Base-by-base conservation (phyloP, 2,329 filamentous ascomycete genomes). In the Cadophora sp. region DNA sequence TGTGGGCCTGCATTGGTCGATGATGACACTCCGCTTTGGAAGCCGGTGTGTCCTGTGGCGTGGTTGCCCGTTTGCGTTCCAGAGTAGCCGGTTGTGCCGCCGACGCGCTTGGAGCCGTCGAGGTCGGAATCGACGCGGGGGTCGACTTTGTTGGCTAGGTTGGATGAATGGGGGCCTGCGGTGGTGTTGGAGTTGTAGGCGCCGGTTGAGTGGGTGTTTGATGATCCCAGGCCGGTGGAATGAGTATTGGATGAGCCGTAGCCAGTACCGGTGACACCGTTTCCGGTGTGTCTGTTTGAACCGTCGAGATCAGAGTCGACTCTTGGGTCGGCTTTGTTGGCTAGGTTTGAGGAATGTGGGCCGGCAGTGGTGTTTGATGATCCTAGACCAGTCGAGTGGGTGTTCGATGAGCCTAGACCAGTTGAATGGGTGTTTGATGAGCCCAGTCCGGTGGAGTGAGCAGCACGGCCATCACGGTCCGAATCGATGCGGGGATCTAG, bases 91-190 rank as follows among this genome's bases (percentile, higher is more conserved):
- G 61, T 59, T 24, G 62, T 36, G 22, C 51, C 58, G 36, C 55
- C 53, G 3, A 59, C 36, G 11, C 33, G 47, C 16, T 59, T 36
- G 9, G 62, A 59, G 11, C 55, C 43, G 47, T 65, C 53, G 11
- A 39, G 18, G 22, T 66, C 64, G 18, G 24, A 68, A 24, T 68
- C 66, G 18, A 68, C 41, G 59, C 66, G 59, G 48, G 66, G 66
- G 33, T 68, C 66, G n/a, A 59, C 62, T 18, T 82, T 82, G 74
- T 87, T 87, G 27, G 79, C 78, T 6, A 68, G 60, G 22, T 66
- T 68, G 27, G 66, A 70, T 56, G 50, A 45, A 60, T 74, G 73
- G 39, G 73, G 72, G 1, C 72, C 70, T 36, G 66, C 62, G 9
- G 64, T 70, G 20, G 62, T 68, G 64, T 20, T 51, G 48, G 66